These are phyloP conservation scores for Citrus medica DNA, from an alignment of 345 rosid species.

Conservation along the genomic window DNA sequence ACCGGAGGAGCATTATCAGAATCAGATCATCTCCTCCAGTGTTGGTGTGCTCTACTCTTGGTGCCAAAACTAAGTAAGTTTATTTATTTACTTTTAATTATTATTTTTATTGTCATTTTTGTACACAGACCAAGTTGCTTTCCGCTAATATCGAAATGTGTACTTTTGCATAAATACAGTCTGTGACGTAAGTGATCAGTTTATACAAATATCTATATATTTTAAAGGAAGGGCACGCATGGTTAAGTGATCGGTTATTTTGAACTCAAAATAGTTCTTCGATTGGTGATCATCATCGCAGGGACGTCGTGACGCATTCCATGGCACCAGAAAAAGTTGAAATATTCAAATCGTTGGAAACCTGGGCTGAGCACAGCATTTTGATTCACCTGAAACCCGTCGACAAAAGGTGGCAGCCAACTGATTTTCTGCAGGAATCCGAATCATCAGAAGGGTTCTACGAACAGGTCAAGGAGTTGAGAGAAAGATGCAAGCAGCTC, in stretches of 20 bases:
- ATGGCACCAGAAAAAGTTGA: constrained; percentile 40
- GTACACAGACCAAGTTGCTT: too few species aligned
- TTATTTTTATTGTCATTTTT: too few species aligned
- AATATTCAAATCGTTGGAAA: constrained; percentile 35
- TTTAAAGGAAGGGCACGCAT: too few species aligned
- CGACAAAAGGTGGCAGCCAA: constrained; percentile 45
- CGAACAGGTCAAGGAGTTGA: constrained; percentile 31
- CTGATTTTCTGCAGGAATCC: constrained; percentile 35
- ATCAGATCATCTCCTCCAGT: background rate
- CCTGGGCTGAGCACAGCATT: constrained; percentile 35
- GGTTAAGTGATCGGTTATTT: too few species aligned
- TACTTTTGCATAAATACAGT: too few species aligned
- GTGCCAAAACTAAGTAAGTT: background rate
- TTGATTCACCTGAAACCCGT: constrained; percentile 34
- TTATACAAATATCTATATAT: too few species aligned
- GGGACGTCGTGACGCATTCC: constrained; percentile 16
- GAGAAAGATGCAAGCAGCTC: constrained; percentile 29
- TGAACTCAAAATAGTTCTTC: too few species aligned
- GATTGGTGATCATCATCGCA: too few species aligned
- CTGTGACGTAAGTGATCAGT: too few species aligned
- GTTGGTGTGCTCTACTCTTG: background rate
- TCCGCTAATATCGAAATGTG: too few species aligned
- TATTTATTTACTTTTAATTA: background rate
- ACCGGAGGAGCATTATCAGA: background rate
- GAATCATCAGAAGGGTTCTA: constrained; percentile 24